Evolutionary conservation across 352 stramenopile species (phyloP), one percentile per base, ranked within the genome.

Genomic region (Phytophthora citrophthora): DNA sequence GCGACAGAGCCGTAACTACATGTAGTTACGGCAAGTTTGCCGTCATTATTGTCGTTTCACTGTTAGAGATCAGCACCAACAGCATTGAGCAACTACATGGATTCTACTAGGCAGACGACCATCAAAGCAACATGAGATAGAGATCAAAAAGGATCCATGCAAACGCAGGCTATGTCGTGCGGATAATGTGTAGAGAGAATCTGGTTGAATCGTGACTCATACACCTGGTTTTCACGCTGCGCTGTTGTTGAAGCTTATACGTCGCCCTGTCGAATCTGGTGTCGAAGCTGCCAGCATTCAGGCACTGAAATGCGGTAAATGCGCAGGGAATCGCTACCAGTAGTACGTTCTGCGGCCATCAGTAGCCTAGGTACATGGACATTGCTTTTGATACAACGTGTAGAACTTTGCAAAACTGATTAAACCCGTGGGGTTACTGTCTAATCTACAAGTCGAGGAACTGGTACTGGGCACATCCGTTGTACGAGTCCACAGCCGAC

Each of bases 381-480:
- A 29, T 29, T 4, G 6, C 26, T 29, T 5, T 29, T 29, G 26
- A 29, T 29, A 29, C 20, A 29, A 29, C 26, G 26, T 8, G 26
- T 29, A 2, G 26, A 29, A 29, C 26, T 12, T 34, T 10, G 8
- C 43, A 47, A 61, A 61, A 15, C 18, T 54, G 45, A 43, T 54
- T 34, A 54, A 20, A 51, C 36, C 2, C 12, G 36, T 39, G 18
- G 26, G 3, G 11, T 12, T 41, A 18, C 1, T 4, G 13, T 50
- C 20, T 20, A 40, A 24, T 20, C 68, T 76, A 76, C 36, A 70
- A 10, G 46, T 74, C 38, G 6, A 84, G 64, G 47, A 84, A 76
- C 47, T 81, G 63, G 61, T 81, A 84, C 52, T 67, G 66, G 3
- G 45, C 45, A 43, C 72, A 84, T 0, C 52, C 66, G 57, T 79